phyloP scores from a whole-genome alignment of 305 asterid genomes.

The Solanum chacoense region DNA sequence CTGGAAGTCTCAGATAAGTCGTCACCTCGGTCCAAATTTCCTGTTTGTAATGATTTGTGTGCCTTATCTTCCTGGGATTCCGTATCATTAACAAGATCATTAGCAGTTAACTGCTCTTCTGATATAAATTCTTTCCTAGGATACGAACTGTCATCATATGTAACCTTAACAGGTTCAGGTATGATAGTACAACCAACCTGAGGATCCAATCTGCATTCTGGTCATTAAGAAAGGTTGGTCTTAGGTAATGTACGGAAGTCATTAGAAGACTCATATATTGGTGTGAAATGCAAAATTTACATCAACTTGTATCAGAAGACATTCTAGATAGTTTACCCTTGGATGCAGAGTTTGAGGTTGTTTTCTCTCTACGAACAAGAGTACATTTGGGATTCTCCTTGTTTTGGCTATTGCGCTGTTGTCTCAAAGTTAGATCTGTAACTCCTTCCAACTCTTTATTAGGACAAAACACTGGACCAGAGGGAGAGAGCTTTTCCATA shows the following conservation, averaged over 20 bases:
- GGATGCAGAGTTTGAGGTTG: constrained; percentile 8
- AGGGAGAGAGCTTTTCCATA: constrained; percentile 18
- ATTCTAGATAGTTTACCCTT: not conserved
- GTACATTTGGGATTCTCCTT: constrained; percentile 10
- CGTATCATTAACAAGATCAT: constrained; percentile 22
- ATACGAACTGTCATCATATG: constrained; percentile 17
- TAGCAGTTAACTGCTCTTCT: constrained; percentile 18
- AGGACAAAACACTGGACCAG: constrained; percentile 11
- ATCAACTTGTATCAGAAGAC: not conserved
- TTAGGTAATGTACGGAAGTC: constrained; percentile 3
- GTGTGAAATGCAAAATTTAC: not conserved
- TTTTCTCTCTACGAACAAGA: constrained; percentile 5
- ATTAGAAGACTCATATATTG: not conserved
- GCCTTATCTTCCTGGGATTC: constrained; percentile 33
- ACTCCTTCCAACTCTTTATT: constrained; percentile 8
- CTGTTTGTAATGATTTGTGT: constrained; percentile 21
- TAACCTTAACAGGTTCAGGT: constrained; percentile 3
- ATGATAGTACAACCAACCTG: not conserved
- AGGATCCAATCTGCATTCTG: constrained; percentile 5
- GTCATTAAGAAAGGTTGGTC: constrained; percentile 3
- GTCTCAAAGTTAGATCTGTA: not conserved
- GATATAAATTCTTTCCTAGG: constrained; percentile 15
- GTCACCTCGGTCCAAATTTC: constrained; percentile 42
- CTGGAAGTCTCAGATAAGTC: constrained; percentile 56
- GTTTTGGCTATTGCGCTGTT: constrained; percentile 1